Conservation (phyloP, 306 rosid genomes). For the Coriaria nepalensis region DNA sequence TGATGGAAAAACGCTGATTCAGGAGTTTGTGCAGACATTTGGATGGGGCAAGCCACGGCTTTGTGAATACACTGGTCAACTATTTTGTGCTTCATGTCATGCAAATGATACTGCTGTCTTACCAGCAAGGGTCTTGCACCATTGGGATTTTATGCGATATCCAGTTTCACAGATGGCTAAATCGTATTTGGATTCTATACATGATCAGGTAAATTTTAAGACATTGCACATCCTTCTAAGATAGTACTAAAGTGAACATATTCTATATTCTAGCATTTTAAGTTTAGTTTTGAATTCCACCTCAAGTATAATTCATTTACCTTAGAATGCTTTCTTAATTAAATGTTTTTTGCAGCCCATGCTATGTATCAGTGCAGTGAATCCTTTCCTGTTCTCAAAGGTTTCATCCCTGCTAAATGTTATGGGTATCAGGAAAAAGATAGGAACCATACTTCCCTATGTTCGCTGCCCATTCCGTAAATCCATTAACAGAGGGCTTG, state of each 20-base stretch:
- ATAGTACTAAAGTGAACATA: too few species aligned
- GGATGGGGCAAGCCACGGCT: slow-evolving; percentile 97
- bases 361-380: slow-evolving; percentile 97
- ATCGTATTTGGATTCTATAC: slow-evolving; percentile 88
- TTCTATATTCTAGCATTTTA: too few species aligned
- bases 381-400: slow-evolving; percentile 93
- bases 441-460: slow-evolving; percentile 66
- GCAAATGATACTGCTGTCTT: slow-evolving; percentile 80
- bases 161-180: slow-evolving; percentile 90
- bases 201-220: slow-evolving; percentile 55
- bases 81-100: slow-evolving; percentile 90
- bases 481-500: slow-evolving; percentile 73
- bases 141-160: slow-evolving; percentile 72
- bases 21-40: slow-evolving; percentile 73
- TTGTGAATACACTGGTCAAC: slow-evolving; percentile 84
- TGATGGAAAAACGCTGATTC: slow-evolving; percentile 56
- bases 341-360: slow-evolving; percentile 67
- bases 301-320: neutral
- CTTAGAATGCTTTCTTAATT: neutral
- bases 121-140: slow-evolving; percentile 92
- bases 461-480: slow-evolving; percentile 78
- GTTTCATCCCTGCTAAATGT: slow-evolving; percentile 81
- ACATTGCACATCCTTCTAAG: too few species aligned
- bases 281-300: too few species aligned
- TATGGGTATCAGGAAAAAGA: slow-evolving; percentile 73